Conservation (phyloP, 192 early-diverging fungal species). For the Gonapodya sp. region DNA sequence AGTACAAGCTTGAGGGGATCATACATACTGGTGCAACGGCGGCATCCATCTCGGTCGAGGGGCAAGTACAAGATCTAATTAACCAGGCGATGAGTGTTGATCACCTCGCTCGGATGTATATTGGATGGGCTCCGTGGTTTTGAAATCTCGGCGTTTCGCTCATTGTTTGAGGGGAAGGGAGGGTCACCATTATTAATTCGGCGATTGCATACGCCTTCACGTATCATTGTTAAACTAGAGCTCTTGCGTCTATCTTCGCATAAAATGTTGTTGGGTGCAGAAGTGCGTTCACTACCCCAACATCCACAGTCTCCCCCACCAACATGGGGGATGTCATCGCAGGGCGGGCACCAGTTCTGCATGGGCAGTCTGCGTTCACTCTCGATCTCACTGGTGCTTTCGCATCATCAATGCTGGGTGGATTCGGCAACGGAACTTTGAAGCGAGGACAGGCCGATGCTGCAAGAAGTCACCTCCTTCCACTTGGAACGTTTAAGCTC, state of each 20-base stretch:
- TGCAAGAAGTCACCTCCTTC: background rate
- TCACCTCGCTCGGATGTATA: conserved; percentile 76
- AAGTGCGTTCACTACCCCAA: too few relatives aligned
- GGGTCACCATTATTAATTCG: too few relatives aligned
- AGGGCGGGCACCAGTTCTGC: background rate
- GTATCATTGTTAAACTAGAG: too few relatives aligned
- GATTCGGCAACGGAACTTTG: background rate
- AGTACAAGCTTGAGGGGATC: conserved; percentile 60
- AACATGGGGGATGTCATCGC: too few relatives aligned
- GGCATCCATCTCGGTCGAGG: conserved; percentile 50
- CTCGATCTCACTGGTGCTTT: background rate
- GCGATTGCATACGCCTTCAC: too few relatives aligned
- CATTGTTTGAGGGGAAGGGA: too few relatives aligned
- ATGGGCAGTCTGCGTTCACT: background rate
- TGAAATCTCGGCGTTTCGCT: background rate
- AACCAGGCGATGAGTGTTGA: conserved; percentile 55
- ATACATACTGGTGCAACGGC: background rate
- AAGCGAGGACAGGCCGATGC: background rate
- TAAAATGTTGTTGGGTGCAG: too few relatives aligned
- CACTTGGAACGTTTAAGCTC: background rate
- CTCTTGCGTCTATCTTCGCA: too few relatives aligned
- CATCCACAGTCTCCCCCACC: too few relatives aligned
- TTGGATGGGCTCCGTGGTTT: conserved; percentile 47
- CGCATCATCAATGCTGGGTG: background rate
- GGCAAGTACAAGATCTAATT: conserved; percentile 75